Conservation (phyloP, 768 basidiomycete genomes). For the Phlebiopsis gigantea region DNA sequence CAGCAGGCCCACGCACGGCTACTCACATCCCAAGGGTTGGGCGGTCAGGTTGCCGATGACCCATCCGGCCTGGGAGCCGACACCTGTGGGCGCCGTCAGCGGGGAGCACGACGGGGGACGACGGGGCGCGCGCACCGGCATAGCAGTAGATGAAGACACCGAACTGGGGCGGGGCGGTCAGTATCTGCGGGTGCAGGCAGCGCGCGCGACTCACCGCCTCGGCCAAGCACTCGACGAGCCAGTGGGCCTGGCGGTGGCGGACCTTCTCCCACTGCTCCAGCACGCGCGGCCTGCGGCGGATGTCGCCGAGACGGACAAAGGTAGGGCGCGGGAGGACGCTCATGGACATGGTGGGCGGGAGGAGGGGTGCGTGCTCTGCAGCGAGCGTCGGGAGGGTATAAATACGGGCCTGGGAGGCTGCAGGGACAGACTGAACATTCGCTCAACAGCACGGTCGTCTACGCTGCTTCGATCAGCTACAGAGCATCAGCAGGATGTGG, state of each 20-base stretch:
- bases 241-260: constrained; percentile 27
- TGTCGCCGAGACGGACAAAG: constrained; percentile 23
- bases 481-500: background rate
- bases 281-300: constrained; percentile 17
- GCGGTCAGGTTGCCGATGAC: constrained; percentile 23
- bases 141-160: constrained; percentile 28
- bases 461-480: background rate
- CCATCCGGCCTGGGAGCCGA: constrained; percentile 29
- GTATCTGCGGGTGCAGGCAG: background rate
- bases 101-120: background rate
- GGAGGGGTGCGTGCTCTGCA: background rate
- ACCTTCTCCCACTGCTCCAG: constrained; percentile 20
- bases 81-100: constrained; percentile 16
- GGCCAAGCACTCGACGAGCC: constrained; percentile 28
- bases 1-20: background rate
- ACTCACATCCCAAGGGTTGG: constrained; percentile 23
- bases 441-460: background rate
- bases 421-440: background rate
- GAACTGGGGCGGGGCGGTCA: constrained; percentile 11
- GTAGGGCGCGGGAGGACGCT: constrained; percentile 2
- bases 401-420: background rate
- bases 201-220: constrained; percentile 19
- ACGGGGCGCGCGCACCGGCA: constrained; percentile 13
- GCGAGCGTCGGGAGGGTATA: background rate
- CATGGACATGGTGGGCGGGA: background rate